Conservation (phyloP, 225 moss, liverwort and hornwort genomes). For the Pseudisothecium myosuroides region DNA sequence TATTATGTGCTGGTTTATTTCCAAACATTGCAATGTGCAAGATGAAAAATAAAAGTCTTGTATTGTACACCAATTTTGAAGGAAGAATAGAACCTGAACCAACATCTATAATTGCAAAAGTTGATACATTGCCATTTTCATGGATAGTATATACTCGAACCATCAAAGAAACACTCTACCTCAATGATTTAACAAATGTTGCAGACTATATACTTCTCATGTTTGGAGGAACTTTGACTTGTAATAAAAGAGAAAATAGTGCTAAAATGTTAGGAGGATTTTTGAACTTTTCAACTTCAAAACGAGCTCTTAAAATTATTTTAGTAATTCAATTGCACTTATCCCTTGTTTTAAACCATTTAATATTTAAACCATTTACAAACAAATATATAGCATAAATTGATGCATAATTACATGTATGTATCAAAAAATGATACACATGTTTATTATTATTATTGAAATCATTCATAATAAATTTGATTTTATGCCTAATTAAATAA, state of each 20-base stretch:
- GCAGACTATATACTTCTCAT: slow-evolving; percentile 65
- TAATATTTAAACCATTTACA: too few relatives aligned
- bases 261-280: slow-evolving; percentile 63
- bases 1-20: slow-evolving; percentile 66
- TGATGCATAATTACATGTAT: background rate
- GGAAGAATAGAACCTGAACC: slow-evolving; percentile 69
- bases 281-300: slow-evolving; percentile 44
- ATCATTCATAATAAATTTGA: background rate
- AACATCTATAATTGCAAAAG: slow-evolving; percentile 46
- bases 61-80: slow-evolving; percentile 54
- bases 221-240: slow-evolving; percentile 51
- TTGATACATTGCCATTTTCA: slow-evolving; percentile 29
- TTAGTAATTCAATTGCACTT: background rate
- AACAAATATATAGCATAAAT: too few relatives aligned
- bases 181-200: slow-evolving; percentile 56
- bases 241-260: slow-evolving; percentile 19
- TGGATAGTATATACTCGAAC: slow-evolving; percentile 64
- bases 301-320: slow-evolving; percentile 5
- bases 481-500: background rate
- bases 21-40: slow-evolving; percentile 72
- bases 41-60: slow-evolving; percentile 23
- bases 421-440: background rate
- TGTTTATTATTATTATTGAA: background rate
- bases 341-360: background rate
- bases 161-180: slow-evolving; percentile 40